phyloP scores from a whole-genome alignment of 2,329 filamentous ascomycete genomes.

The Chaetomiaceae sp. region DNA sequence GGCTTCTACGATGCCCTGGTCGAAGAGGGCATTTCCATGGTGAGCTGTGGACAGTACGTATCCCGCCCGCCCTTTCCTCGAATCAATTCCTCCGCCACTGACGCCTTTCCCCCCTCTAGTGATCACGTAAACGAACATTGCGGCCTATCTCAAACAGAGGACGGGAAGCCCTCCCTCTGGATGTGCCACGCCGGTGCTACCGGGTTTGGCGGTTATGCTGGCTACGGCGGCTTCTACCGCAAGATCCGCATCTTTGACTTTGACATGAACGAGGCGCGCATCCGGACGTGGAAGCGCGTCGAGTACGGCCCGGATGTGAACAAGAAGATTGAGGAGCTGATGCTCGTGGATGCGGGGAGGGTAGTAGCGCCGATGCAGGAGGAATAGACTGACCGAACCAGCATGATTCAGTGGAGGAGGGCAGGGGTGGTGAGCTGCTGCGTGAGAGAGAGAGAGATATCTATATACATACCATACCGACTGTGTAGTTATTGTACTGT shows the following conservation, averaged over 20 bases:
- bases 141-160: conserved; percentile 57
- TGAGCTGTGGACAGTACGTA: conserved; percentile 82
- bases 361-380: conserved; percentile 34
- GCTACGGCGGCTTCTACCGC: conserved; percentile 80
- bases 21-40: conserved; percentile 77
- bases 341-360: conserved; percentile 61
- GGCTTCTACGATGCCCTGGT: conserved; percentile 89
- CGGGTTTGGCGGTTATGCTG: conserved; percentile 92
- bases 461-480: neutral
- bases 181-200: conserved; percentile 96
- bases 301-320: conserved; percentile 67
- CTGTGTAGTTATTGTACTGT: neutral
- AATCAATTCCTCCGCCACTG: neutral
- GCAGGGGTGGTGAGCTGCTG: neutral
- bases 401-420: neutral
- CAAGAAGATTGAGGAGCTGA: conserved; percentile 56
- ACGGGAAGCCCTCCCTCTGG: conserved; percentile 70
- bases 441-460: too few relatives aligned
- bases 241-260: conserved; percentile 87
- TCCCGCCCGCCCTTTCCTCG: neutral
- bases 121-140: conserved; percentile 99
- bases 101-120: too few relatives aligned
- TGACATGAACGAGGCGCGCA: conserved; percentile 83
- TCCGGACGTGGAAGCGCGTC: conserved; percentile 87
- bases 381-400: conserved; percentile 2